Percentiles rank a stretch among this genome's conserved stretches.
Evolutionary conservation across 2,329 filamentous ascomycete species (phyloP).

Genomic region (Magnaporthiopsis incrustans): DNA sequence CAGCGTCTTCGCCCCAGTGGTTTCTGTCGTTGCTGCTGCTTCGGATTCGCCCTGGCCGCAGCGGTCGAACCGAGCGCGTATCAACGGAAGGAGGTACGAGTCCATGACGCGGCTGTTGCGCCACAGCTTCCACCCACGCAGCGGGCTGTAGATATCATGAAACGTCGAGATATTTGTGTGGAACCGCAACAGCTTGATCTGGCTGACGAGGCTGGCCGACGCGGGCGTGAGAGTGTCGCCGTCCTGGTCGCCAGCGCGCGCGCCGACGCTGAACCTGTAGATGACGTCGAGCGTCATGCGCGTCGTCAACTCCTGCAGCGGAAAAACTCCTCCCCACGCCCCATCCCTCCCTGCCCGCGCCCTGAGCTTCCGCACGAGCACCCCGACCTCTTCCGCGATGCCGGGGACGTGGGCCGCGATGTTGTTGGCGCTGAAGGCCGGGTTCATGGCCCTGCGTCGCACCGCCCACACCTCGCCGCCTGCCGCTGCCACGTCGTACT

Average conservation of each 20-base stretch:
- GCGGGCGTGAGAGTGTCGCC: neutral
- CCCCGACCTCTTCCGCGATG: constrained; percentile 27
- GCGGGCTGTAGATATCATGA: constrained; percentile 1
- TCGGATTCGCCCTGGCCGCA: neutral
- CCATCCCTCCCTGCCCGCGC: constrained; percentile 19
- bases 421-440: constrained; percentile 29
- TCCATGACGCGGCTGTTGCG: neutral
- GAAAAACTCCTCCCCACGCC: constrained; percentile 23
- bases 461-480: constrained; percentile 21
- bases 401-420: constrained; percentile 26
- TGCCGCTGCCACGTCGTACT: constrained; percentile 22
- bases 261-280: constrained; percentile 23
- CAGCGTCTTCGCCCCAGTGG: constrained; percentile 17
- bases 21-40: neutral
- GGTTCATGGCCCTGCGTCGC: constrained; percentile 26
- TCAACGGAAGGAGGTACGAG: neutral
- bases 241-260: constrained; percentile 4
- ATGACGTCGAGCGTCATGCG: constrained; percentile 34
- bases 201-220: constrained; percentile 1
- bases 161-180: constrained; percentile 1
- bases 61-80: constrained; percentile 3
- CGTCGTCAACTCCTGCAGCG: constrained; percentile 25
- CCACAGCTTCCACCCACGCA: constrained; percentile 3
- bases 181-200: neutral
- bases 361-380: constrained; percentile 24